Conservation (phyloP, 2,329 filamentous ascomycete species). For the Colletotrichum caudatum region DNA sequence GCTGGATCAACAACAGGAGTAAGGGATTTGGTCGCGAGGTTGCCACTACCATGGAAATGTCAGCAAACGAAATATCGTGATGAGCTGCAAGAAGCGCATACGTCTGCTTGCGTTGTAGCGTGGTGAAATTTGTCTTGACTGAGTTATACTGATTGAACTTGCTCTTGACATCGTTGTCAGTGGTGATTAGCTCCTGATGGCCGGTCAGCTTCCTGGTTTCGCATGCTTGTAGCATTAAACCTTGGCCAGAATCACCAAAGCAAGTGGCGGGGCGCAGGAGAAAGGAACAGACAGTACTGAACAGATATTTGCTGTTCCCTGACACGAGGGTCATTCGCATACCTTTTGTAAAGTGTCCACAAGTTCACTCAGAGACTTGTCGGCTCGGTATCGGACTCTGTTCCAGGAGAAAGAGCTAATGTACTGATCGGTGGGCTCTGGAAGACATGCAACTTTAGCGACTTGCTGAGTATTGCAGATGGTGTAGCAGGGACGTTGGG, state of each 20-base stretch:
- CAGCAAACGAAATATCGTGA: slow-evolving; percentile 30
- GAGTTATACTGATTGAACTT: slow-evolving; percentile 96
- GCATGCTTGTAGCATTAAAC: not conserved
- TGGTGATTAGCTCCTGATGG: slow-evolving; percentile 82
- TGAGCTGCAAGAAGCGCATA: slow-evolving; percentile 55
- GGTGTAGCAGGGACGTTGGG: slow-evolving; percentile 31
- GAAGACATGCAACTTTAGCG: slow-evolving; percentile 45
- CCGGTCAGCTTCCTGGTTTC: not conserved
- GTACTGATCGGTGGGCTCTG: slow-evolving; percentile 97
- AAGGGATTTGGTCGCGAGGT: slow-evolving; percentile 93
- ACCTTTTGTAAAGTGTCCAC: slow-evolving; percentile 92
- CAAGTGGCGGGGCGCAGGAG: not conserved
- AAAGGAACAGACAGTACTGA: not conserved
- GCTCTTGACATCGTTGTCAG: slow-evolving; percentile 94
- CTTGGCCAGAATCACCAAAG: not conserved
- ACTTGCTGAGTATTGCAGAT: slow-evolving; percentile 15
- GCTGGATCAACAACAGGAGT: slow-evolving; percentile 87
- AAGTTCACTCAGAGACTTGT: slow-evolving; percentile 88
- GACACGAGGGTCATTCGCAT: slow-evolving; percentile 23
- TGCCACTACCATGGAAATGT: slow-evolving; percentile 70
- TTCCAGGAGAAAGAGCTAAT: slow-evolving; percentile 93
- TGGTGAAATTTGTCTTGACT: slow-evolving; percentile 85
- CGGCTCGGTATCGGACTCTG: slow-evolving; percentile 95
- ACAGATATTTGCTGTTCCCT: not conserved
- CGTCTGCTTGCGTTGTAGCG: slow-evolving; percentile 90